Conservation (phyloP, 495 filamentous ascomycete genomes). For the Daldinia bambusicola region DNA sequence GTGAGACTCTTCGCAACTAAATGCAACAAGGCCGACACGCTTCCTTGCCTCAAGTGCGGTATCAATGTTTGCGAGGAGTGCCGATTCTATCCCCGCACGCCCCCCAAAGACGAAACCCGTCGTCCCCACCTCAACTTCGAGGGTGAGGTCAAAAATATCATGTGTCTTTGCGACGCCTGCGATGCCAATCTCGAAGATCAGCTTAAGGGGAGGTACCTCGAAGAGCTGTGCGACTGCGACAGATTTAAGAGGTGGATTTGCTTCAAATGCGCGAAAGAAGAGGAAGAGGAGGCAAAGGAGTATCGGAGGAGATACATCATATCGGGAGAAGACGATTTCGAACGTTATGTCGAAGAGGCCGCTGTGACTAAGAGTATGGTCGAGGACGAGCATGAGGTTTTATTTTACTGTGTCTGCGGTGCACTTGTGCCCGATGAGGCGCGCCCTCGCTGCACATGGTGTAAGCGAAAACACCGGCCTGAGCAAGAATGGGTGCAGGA, state of each 20-base stretch:
- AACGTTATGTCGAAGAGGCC: too few species aligned
- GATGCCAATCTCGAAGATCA: slow-evolving; percentile 26
- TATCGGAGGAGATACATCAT: slow-evolving; percentile 1
- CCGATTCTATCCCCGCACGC: too few species aligned
- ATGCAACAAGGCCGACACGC: slow-evolving; percentile 33
- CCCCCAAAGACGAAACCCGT: too few species aligned
- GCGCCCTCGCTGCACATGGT: neutral
- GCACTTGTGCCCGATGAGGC: neutral
- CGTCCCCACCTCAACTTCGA: too few species aligned
- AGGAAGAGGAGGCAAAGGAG: neutral
- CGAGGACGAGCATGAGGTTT: neutral
- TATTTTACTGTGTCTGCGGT: neutral
- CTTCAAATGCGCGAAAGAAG: slow-evolving; percentile 27
- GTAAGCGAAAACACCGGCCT: too few species aligned
- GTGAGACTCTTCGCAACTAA: slow-evolving; percentile 30
- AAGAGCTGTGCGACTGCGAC: slow-evolving; percentile 42
- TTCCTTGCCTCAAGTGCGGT: slow-evolving; percentile 39
- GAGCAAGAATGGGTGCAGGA: too few species aligned
- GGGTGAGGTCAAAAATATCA: slow-evolving; percentile 1
- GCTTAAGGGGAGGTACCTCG: slow-evolving; percentile 26
- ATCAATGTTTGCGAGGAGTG: slow-evolving; percentile 39
- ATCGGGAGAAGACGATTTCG: too few species aligned
- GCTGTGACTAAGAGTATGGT: too few species aligned
- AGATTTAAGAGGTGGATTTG: slow-evolving; percentile 41
- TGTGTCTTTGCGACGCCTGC: slow-evolving; percentile 36